These are phyloP conservation scores for Oleoguttula mirabilis DNA, from an alignment of 495 filamentous ascomycete genomes.

Conservation along the genomic window DNA sequence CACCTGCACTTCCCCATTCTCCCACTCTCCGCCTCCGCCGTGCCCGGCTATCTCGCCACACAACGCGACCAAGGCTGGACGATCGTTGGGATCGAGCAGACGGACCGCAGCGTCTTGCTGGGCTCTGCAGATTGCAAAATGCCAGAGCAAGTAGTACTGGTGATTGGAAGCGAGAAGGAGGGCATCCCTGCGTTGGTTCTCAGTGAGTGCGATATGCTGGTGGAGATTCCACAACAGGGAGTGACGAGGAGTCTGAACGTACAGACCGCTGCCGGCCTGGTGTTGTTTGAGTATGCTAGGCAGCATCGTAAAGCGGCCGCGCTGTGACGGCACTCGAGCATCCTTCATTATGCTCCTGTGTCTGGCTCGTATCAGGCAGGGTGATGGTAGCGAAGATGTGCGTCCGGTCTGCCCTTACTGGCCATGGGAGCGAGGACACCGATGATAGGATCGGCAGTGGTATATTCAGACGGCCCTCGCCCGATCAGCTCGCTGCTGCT, in stretches of 20 bases:
- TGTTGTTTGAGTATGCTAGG: conserved; percentile 34
- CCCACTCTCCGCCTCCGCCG: conserved; percentile 21
- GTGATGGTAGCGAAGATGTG: too few relatives aligned
- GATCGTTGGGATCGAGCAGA: conserved; percentile 40
- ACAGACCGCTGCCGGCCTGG: conserved; percentile 39
- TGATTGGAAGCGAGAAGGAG: conserved; percentile 38
- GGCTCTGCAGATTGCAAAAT: conserved; percentile 23
- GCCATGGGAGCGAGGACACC: too few relatives aligned
- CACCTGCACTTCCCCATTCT: conserved; percentile 35
- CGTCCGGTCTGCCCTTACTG: too few relatives aligned
- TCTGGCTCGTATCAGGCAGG: too few relatives aligned
- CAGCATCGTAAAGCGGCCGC: conserved; percentile 21
- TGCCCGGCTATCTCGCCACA: conserved; percentile 20
- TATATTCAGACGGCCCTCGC: too few relatives aligned
- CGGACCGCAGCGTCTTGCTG: conserved; percentile 33
- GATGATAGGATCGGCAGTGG: too few relatives aligned
- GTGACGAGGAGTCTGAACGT: conserved; percentile 42
- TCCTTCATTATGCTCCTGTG: too few relatives aligned
- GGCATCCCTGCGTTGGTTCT: conserved; percentile 36
- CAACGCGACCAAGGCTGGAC: conserved; percentile 32
- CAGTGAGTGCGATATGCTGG: conserved; percentile 34
- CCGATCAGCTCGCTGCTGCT: too few relatives aligned
- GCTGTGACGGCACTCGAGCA: too few relatives aligned
- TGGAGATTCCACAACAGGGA: conserved; percentile 38
- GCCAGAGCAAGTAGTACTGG: conserved; percentile 32